These are phyloP conservation scores for Podospora fimiseda DNA, from an alignment of 495 filamentous ascomycete species.

Conservation along the genomic window DNA sequence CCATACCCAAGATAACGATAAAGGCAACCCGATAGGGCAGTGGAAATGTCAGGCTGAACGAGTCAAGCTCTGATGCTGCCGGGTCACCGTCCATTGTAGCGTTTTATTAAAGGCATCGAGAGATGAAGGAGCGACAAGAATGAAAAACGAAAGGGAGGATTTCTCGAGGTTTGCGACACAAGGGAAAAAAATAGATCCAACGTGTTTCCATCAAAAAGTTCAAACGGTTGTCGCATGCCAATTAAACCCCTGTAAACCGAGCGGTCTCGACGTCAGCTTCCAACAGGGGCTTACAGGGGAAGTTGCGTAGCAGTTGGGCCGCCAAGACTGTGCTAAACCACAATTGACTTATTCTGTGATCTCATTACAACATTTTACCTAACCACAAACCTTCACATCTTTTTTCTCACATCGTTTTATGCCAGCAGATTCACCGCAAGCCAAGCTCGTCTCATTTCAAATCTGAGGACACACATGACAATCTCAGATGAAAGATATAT, in stretches of 20 bases:
- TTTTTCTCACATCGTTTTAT: too few relatives aligned
- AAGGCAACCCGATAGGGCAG: constrained; percentile 77
- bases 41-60: constrained; percentile 78
- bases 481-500: too few relatives aligned
- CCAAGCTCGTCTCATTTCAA: too few relatives aligned
- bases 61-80: constrained; percentile 72
- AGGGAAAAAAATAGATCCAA: neutral
- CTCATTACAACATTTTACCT: neutral
- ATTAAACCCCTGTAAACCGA: constrained; percentile 6
- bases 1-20: constrained; percentile 71
- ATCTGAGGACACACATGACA: too few relatives aligned
- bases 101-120: constrained; percentile 28
- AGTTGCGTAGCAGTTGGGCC: too few relatives aligned
- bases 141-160: constrained; percentile 11
- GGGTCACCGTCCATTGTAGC: constrained; percentile 76
- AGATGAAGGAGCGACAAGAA: constrained; percentile 3
- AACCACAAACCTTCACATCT: constrained; percentile 1
- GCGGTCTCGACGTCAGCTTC: neutral
- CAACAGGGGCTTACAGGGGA: neutral
- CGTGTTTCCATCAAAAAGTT: constrained; percentile 5
- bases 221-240: neutral
- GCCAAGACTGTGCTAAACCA: too few relatives aligned
- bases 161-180: neutral
- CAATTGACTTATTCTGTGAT: too few relatives aligned
- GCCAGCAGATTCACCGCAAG: too few relatives aligned